A percentile compares a stretch with the other conserved stretches of the same genome.
Conservation (phyloP, 768 basidiomycete species). For the Nevesoporus exiguus region DNA sequence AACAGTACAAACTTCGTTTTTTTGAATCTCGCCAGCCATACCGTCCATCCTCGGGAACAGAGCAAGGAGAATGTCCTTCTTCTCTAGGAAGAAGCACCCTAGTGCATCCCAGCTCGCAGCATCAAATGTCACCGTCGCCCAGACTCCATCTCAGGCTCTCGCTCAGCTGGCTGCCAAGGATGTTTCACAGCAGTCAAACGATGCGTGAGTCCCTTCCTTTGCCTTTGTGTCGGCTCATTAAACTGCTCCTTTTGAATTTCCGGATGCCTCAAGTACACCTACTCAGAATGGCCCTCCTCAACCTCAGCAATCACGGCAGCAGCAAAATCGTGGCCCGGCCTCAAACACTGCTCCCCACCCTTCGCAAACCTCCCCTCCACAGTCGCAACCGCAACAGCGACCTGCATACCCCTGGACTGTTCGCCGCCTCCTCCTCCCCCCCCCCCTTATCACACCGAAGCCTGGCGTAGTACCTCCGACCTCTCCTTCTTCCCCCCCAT, state of each 20-base stretch:
- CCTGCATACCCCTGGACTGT: conserved; percentile 84
- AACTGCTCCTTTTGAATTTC: neutral
- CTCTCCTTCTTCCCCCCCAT: conserved; percentile 79
- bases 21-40: conserved; percentile 47
- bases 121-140: conserved; percentile 52
- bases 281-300: conserved; percentile 25
- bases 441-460: conserved; percentile 61
- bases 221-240: neutral
- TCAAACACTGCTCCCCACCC: conserved; percentile 28
- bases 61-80: conserved; percentile 88
- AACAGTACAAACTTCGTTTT: conserved; percentile 13
- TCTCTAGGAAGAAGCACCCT: conserved; percentile 81
- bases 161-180: conserved; percentile 48
- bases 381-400: conserved; percentile 41
- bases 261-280: conserved; percentile 7
- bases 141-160: conserved; percentile 66
- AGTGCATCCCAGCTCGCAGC: conserved; percentile 42
- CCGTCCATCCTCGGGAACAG: conserved; percentile 61
- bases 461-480: conserved; percentile 62
- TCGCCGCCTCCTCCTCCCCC: conserved; percentile 64
- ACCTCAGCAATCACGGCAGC: conserved; percentile 36
- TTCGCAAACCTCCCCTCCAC: conserved; percentile 31
- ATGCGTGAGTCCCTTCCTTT: conserved; percentile 35
- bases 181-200: conserved; percentile 26
- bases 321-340: conserved; percentile 35